Evolutionary conservation across 371 early-diverging fungal genomes (phyloP).

Genomic region (Syncephalastrum racemosum): DNA sequence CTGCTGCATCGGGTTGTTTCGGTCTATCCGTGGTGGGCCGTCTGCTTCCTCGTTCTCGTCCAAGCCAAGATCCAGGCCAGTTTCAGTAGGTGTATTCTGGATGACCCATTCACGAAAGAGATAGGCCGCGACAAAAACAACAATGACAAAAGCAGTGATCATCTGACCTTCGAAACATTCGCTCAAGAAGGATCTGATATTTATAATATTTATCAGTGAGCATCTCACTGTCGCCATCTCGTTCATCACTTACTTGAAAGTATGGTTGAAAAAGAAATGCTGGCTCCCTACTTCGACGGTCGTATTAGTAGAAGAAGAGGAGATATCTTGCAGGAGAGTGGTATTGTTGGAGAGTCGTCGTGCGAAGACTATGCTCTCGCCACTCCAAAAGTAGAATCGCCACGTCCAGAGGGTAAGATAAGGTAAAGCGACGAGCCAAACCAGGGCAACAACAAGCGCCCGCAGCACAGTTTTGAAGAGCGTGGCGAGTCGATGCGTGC

Average conservation of each 20-base stretch:
- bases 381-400: slow-evolving; percentile 79
- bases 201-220: not conserved
- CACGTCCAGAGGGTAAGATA: slow-evolving; percentile 81
- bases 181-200: slow-evolving; percentile 59
- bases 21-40: slow-evolving; percentile 2
- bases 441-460: slow-evolving; percentile 59
- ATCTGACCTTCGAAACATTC: slow-evolving; percentile 91
- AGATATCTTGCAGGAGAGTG: not conserved
- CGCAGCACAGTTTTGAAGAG: slow-evolving; percentile 33
- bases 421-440: slow-evolving; percentile 88
- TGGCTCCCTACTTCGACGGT: not conserved
- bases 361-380: slow-evolving; percentile 48
- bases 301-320: slow-evolving; percentile 3
- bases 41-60: slow-evolving; percentile 20
- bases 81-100: slow-evolving; percentile 66
- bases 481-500: slow-evolving; percentile 38
- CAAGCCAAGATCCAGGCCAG: slow-evolving; percentile 18
- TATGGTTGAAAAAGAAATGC: not conserved
- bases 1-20: slow-evolving; percentile 5
- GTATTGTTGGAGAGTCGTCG: slow-evolving; percentile 8
- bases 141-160: slow-evolving; percentile 72
- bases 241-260: slow-evolving; percentile 9
- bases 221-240: not conserved
- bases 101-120: slow-evolving; percentile 87
- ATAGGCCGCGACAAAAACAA: slow-evolving; percentile 77